Evolutionary conservation across 1,284 basidiomycete species (phyloP).

Genomic region (Trichosporon sp.): DNA sequence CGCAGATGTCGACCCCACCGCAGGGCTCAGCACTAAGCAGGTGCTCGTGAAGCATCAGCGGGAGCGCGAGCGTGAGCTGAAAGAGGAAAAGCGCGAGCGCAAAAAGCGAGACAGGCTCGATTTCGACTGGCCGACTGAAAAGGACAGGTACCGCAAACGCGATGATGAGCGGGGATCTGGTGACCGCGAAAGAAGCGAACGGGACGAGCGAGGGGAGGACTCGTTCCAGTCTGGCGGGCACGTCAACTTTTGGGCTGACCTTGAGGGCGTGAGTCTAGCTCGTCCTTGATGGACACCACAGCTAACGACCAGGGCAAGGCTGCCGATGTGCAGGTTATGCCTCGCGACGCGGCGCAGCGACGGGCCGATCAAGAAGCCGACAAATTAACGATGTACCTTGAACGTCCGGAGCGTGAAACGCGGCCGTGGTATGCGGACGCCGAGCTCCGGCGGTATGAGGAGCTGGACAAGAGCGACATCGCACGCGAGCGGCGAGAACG

Average conservation of each 20-base stretch:
- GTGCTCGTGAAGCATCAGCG: constrained; percentile 32
- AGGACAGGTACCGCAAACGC: constrained; percentile 35
- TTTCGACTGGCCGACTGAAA: constrained; percentile 53
- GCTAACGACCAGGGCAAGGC: constrained; percentile 23
- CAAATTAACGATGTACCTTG: constrained; percentile 56
- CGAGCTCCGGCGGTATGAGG: constrained; percentile 51
- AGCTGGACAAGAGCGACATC: constrained; percentile 50
- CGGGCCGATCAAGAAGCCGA: constrained; percentile 52
- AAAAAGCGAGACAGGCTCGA: constrained; percentile 38
- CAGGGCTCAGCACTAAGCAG: neutral
- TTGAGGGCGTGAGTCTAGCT: constrained; percentile 44
- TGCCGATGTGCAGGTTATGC: constrained; percentile 4
- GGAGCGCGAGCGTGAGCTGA: constrained; percentile 41
- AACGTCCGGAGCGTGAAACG: constrained; percentile 55
- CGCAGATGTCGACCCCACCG: neutral
- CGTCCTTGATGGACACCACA: too few relatives aligned
- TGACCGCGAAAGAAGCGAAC: constrained; percentile 15
- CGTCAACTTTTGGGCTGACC: constrained; percentile 55
- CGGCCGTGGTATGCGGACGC: constrained; percentile 57
- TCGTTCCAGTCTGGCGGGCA: constrained; percentile 42
- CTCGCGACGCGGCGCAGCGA: constrained; percentile 42
- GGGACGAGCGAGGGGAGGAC: constrained; percentile 32
- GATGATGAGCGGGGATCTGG: constrained; percentile 19
- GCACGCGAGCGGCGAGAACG: constrained; percentile 48
- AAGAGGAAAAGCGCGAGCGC: constrained; percentile 34